Percentiles rank a stretch among this genome's conserved stretches.
Evolutionary conservation across 2,329 filamentous ascomycete genomes (phyloP).

Genomic region (Ophiostoma pallidulum): DNA sequence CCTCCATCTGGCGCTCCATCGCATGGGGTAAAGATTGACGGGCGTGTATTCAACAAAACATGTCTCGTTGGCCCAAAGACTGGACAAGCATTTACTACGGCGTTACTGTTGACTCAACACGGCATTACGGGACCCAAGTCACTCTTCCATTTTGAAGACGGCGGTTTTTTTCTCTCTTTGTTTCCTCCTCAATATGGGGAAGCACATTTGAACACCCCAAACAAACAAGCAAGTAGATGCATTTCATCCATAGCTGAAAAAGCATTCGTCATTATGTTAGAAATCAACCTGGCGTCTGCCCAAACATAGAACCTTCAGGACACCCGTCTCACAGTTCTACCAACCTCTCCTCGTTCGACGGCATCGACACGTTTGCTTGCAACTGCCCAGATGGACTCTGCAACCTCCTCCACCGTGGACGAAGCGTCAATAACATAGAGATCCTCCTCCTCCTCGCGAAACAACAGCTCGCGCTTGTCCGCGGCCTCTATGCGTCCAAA

Average conservation of each 20-base stretch:
- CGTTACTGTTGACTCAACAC: conserved; percentile 19
- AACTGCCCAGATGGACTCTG: conserved; percentile 44
- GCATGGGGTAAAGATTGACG: background rate
- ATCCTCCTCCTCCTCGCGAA: conserved; percentile 43
- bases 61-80: background rate
- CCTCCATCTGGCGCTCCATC: no score
- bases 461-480: conserved; percentile 23
- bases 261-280: no score
- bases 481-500: conserved; percentile 30
- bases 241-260: no score
- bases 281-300: no score
- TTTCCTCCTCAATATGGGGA: no score
- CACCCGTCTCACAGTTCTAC: conserved; percentile 36
- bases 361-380: conserved; percentile 37
- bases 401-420: conserved; percentile 45
- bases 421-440: conserved; percentile 47
- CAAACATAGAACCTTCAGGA: conserved; percentile 20
- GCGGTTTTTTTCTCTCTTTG: background rate
- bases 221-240: no score
- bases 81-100: background rate
- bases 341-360: conserved; percentile 41
- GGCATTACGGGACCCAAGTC: conserved; percentile 8
- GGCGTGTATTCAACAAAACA: conserved; percentile 14
- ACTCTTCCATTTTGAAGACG: no score
- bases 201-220: no score